Percentiles rank a stretch among this genome's conserved stretches.
phyloP scores from a whole-genome alignment of 805 yeast species.

The Crinitomyces ghanaensis region DNA sequence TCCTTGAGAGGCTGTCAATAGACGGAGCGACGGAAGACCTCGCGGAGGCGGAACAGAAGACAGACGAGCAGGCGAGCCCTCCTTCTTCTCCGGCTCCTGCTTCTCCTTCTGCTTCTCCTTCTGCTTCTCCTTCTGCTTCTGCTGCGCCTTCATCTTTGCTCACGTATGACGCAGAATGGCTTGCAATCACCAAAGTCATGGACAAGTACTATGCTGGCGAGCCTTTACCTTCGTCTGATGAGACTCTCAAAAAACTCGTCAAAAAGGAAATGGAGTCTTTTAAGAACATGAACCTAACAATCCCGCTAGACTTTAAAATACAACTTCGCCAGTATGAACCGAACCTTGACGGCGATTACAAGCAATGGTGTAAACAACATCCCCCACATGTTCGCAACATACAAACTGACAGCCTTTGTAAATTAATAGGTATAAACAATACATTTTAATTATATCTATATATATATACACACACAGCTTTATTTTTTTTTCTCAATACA shows the following conservation, averaged over 20 bases:
- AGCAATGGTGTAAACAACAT: constrained; percentile 3
- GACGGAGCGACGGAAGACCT: constrained; percentile 6
- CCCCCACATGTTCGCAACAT: constrained; percentile 16
- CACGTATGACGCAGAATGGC: constrained; percentile 28
- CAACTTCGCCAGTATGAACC: constrained; percentile 11
- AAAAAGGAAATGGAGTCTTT: constrained; percentile 17
- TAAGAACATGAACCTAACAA: constrained; percentile 13
- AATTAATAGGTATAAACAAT: constrained; percentile 16
- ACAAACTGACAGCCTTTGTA: constrained; percentile 22
- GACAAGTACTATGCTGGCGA: constrained; percentile 11
- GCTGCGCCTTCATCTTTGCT: constrained; percentile 8
- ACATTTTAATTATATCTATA: neutral
- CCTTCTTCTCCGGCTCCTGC: too few relatives aligned
- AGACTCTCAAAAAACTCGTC: constrained; percentile 7
- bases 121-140: too few relatives aligned
- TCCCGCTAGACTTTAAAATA: constrained; percentile 21
- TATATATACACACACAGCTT: neutral
- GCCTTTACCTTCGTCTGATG: constrained; percentile 2
- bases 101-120: constrained; percentile 3
- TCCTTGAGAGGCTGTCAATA: constrained; percentile 41
- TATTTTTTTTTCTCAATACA: neutral
- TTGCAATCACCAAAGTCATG: constrained; percentile 23
- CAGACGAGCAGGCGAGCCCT: too few relatives aligned
- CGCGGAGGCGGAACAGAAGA: constrained; percentile 1
- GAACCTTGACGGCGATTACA: constrained; percentile 1